Base-by-base conservation (phyloP, 371 early-diverging fungal genomes). In the Umbelopsis sp. region DNA sequence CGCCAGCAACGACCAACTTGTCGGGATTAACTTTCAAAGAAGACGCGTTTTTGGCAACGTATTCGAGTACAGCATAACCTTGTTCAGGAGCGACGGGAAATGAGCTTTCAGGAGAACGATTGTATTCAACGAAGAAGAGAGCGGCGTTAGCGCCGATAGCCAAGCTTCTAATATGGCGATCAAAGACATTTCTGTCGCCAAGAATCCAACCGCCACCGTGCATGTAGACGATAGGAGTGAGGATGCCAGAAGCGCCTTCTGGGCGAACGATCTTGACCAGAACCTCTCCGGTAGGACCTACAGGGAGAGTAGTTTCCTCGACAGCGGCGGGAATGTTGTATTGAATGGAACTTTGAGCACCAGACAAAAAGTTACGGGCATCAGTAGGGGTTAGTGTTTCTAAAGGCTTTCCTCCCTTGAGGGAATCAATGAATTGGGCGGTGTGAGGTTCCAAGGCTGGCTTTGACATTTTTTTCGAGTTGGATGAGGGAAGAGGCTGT, bases 21-120 rank as follows among this genome's bases (percentile, higher is more conserved):
- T 76, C 65, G 22, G 22, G 22, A 22, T 22, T 22, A 6, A 72
- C 64, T 8, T 71, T 67, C 22, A 72, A 50, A 1, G 44, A 18
- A 7, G 35, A 63, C 18, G 65, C 69, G 41, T 73, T 67, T 11
- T 57, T 69, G 45, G 63, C 24, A 18, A 70, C 57, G 71, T 73
- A 76, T 24, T 63, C 25, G 6, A 72, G 41, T 5, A 76, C 72
- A 9, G 65, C 66, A 52, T 75, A 63, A 24, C 72, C 73, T 32
- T 80, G 73, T 12, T 80, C 72, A 22, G 72, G 48, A 3, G 71
- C 72, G n/a, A 63, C 53, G 16, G 80, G 80, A 41, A 66, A 80
- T 3, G 67, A 71, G 12, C n/a, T 51, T 37, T 80, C 80, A 2
- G 80, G 77, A 10, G 71, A 69, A 4, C 77, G 50, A 16, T 67